Conservation (phyloP, 768 basidiomycete genomes). For the Russula sp. region DNA sequence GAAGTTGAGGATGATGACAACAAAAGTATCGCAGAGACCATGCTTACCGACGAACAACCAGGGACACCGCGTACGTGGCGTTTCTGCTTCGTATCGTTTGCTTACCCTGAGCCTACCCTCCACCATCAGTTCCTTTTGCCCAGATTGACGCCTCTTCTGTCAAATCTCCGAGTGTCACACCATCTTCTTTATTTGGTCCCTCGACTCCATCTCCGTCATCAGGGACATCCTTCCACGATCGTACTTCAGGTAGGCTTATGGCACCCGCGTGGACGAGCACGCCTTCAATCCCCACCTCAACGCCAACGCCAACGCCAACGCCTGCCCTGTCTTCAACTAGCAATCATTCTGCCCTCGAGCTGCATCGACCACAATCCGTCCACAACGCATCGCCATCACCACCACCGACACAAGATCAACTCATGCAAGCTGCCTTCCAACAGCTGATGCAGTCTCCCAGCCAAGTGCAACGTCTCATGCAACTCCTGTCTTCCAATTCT, state of each 20-base stretch:
- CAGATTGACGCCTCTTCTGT: conserved; percentile 25
- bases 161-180: conserved; percentile 16
- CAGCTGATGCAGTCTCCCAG: conserved; percentile 33
- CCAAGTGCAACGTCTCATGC: conserved; percentile 35
- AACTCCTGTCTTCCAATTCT: conserved; percentile 28
- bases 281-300: not conserved
- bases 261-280: conserved; percentile 12
- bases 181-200: conserved; percentile 13
- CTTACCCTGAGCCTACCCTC: not conserved
- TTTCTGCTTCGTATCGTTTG: conserved; percentile 8
- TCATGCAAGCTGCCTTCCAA: conserved; percentile 32
- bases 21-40: conserved; percentile 32
- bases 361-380: conserved; percentile 23
- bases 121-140: conserved; percentile 19
- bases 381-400: conserved; percentile 3
- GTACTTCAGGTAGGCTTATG: not conserved
- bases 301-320: no score
- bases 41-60: conserved; percentile 14
- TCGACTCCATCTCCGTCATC: not conserved
- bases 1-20: conserved; percentile 46
- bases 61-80: not conserved
- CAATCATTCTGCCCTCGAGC: conserved; percentile 26
- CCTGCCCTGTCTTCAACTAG: conserved; percentile 7
- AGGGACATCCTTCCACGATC: conserved; percentile 15
- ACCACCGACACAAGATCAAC: conserved; percentile 24